phyloP scores from a whole-genome alignment of 1,284 basidiomycete species.

The Pulchroboletus neoregius region DNA sequence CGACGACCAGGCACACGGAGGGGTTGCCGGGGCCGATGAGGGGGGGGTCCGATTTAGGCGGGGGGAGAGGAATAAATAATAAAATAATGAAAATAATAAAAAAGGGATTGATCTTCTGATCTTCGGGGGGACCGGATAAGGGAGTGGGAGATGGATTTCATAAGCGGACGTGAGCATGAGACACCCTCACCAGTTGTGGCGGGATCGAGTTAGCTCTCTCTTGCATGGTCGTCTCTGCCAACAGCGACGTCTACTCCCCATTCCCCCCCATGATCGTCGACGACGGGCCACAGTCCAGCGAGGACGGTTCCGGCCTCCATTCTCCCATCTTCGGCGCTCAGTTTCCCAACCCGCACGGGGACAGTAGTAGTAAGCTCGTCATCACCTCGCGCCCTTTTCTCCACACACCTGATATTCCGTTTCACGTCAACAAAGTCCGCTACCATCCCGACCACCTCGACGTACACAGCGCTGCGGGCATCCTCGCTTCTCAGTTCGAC shows the following conservation, averaged over 20 bases:
- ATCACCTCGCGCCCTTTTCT: slow-evolving; percentile 38
- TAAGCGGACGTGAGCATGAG: slow-evolving; percentile 37
- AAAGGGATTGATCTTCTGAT: slow-evolving; percentile 33
- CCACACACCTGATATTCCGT: slow-evolving; percentile 30
- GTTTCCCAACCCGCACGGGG: slow-evolving; percentile 44
- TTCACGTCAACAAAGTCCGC: slow-evolving; percentile 58
- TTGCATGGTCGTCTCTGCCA: slow-evolving; percentile 51
- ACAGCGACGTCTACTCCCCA: slow-evolving; percentile 52
- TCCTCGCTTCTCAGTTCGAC: slow-evolving; percentile 48
- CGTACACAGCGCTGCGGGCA: slow-evolving; percentile 44
- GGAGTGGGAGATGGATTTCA: slow-evolving; percentile 33
- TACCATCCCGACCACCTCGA: slow-evolving; percentile 55
- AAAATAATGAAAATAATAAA: slow-evolving; percentile 2
- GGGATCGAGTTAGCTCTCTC: slow-evolving; percentile 26
- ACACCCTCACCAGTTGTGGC: slow-evolving; percentile 27
- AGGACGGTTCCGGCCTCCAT: slow-evolving; percentile 66
- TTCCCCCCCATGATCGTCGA: slow-evolving; percentile 53
- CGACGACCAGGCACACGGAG: slow-evolving; percentile 33
- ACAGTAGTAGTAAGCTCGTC: slow-evolving; percentile 45
- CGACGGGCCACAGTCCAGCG: slow-evolving; percentile 64
- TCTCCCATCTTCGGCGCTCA: slow-evolving; percentile 59
- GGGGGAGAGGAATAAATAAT: slow-evolving; percentile 11
- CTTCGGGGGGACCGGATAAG: slow-evolving; percentile 30
- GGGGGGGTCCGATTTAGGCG: slow-evolving; percentile 30
- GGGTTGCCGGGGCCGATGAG: slow-evolving; percentile 21